Evolutionary conservation across 768 basidiomycete species (phyloP).

Genomic region (Russula foetens): DNA sequence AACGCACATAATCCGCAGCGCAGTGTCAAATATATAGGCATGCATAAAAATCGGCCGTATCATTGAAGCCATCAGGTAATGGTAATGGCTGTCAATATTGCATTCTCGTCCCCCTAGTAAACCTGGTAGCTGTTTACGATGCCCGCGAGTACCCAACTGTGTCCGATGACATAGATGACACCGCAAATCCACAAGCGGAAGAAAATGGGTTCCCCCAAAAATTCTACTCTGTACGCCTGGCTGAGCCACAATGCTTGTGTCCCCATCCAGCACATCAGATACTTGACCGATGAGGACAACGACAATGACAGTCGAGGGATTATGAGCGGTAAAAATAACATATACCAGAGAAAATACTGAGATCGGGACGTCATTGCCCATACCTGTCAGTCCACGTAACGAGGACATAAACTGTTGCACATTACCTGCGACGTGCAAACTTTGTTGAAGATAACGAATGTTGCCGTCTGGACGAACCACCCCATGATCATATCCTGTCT

Average conservation of each 20-base stretch:
- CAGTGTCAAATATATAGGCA: not conserved
- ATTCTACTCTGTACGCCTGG: conserved; percentile 89
- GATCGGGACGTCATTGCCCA: not conserved
- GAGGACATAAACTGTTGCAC: conserved; percentile 20
- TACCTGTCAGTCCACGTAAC: not conserved
- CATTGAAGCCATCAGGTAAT: not conserved
- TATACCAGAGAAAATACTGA: conserved; percentile 97
- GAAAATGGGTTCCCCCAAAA: conserved; percentile 70
- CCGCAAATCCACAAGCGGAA: conserved; percentile 72
- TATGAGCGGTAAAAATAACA: conserved; percentile 78
- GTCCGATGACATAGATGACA: conserved; percentile 62
- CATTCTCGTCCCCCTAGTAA: not conserved
- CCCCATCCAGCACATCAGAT: conserved; percentile 57
- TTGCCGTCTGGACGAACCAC: conserved; percentile 87
- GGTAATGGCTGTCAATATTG: not conserved
- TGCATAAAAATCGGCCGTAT: not conserved
- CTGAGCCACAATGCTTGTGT: conserved; percentile 84
- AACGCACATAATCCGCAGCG: not conserved
- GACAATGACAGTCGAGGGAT: conserved; percentile 58
- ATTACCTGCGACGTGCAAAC: conserved; percentile 95
- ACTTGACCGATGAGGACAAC: conserved; percentile 31
- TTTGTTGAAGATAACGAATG: conserved; percentile 96
- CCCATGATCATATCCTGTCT: conserved; percentile 61
- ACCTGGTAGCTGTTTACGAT: conserved; percentile 45
- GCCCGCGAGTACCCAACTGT: conserved; percentile 70